These are phyloP conservation scores for Malus hybrid DNA, from an alignment of 331 rosid genomes.

Conservation along the genomic window DNA sequence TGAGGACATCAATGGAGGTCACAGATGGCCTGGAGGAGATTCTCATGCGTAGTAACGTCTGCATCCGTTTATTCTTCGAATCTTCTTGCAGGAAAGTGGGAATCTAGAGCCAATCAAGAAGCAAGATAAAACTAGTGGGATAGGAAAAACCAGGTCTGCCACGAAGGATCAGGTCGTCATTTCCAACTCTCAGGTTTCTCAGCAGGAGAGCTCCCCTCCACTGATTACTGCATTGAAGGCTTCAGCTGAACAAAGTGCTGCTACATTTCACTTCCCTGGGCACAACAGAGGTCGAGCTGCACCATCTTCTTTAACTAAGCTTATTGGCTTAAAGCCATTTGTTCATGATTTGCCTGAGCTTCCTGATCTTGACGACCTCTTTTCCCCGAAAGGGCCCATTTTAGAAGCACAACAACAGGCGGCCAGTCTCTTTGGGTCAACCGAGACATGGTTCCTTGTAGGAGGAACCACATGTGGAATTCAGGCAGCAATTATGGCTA, in stretches of 20 bases:
- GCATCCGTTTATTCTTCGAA: neutral
- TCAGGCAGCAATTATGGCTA: constrained; percentile 84
- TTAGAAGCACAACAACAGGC: constrained; percentile 75
- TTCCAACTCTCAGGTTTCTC: neutral
- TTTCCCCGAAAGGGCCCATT: constrained; percentile 64
- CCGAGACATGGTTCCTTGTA: constrained; percentile 85
- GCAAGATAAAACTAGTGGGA: constrained; percentile 10
- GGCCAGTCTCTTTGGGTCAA: constrained; percentile 66
- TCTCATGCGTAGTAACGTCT: neutral
- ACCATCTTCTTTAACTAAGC: constrained; percentile 49
- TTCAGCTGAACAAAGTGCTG: constrained; percentile 50
- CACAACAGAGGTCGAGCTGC: constrained; percentile 89
- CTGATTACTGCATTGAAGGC: constrained; percentile 60
- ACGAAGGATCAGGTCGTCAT: constrained; percentile 11
- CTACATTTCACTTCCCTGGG: constrained; percentile 87
- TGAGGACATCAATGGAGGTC: neutral
- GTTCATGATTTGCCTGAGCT: constrained; percentile 66
- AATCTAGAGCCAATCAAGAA: neutral
- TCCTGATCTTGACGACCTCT: constrained; percentile 76
- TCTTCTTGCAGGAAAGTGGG: constrained; percentile 29
- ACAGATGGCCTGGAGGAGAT: neutral
- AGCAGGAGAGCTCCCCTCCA: constrained; percentile 39
- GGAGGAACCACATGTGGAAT: constrained; percentile 91
- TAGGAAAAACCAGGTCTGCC: constrained; percentile 3
- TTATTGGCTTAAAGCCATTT: constrained; percentile 64